Evolutionary conservation across 768 basidiomycete genomes (phyloP).

Genomic region (Phaeotremella skinneri): DNA sequence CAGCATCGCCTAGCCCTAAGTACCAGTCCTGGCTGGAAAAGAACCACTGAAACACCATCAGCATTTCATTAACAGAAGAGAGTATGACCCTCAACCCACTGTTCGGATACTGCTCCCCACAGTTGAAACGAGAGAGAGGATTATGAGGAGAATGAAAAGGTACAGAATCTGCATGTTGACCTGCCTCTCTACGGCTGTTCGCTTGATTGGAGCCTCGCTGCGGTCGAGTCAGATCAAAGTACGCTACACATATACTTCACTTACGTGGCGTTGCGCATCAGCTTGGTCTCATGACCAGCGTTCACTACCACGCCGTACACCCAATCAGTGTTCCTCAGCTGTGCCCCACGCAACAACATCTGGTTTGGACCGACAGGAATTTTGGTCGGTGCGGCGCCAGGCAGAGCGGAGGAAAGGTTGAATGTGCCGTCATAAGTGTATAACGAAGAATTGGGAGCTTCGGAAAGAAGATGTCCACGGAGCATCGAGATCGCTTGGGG

Average conservation of each 20-base stretch:
- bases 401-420: slow-evolving; percentile 57
- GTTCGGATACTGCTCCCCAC: slow-evolving; percentile 86
- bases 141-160: slow-evolving; percentile 81
- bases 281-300: slow-evolving; percentile 95
- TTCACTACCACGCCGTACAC: slow-evolving; percentile 90
- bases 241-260: slow-evolving; percentile 44
- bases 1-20: slow-evolving; percentile 60
- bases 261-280: slow-evolving; percentile 97
- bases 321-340: slow-evolving; percentile 95
- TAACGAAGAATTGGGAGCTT: slow-evolving; percentile 95
- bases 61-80: not conserved
- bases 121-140: slow-evolving; percentile 83
- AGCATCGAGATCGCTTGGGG: slow-evolving; percentile 71
- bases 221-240: slow-evolving; percentile 18
- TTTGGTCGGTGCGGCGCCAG: slow-evolving; percentile 65
- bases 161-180: slow-evolving; percentile 97
- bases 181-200: slow-evolving; percentile 91
- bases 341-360: slow-evolving; percentile 87
- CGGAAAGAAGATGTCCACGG: slow-evolving; percentile 81
- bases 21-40: slow-evolving; percentile 89
- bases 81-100: slow-evolving; percentile 52
- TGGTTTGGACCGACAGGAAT: slow-evolving; percentile 93
- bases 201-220: slow-evolving; percentile 93
- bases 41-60: slow-evolving; percentile 63
- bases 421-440: slow-evolving; percentile 80